Evolutionary conservation across 768 basidiomycete genomes (phyloP).

Genomic region (Gymnopilus junonius): DNA sequence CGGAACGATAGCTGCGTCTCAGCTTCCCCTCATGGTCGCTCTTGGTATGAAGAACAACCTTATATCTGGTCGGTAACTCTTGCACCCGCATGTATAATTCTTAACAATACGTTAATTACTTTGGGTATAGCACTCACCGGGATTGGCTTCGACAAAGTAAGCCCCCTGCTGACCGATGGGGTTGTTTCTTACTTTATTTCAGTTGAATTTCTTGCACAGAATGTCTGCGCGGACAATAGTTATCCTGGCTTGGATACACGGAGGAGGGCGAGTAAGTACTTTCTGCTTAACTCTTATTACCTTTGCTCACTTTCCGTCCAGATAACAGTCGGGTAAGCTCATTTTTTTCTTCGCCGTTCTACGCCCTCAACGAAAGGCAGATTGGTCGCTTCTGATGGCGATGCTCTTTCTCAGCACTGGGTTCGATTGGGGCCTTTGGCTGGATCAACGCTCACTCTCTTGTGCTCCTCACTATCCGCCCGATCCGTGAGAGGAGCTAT

Average conservation of each 20-base stretch:
- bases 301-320: background rate
- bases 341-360: background rate
- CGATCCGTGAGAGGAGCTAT: slow-evolving; percentile 48
- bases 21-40: slow-evolving; percentile 59
- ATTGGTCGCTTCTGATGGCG: slow-evolving; percentile 6
- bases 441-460: slow-evolving; percentile 40
- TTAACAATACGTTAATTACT: background rate
- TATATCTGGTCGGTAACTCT: slow-evolving; percentile 32
- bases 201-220: slow-evolving; percentile 53
- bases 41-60: slow-evolving; percentile 68
- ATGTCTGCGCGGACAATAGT: slow-evolving; percentile 51
- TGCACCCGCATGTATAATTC: background rate
- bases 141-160: slow-evolving; percentile 50
- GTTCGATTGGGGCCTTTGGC: slow-evolving; percentile 43
- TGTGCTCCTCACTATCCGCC: slow-evolving; percentile 52
- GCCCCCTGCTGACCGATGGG: background rate
- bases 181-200: slow-evolving; percentile 2
- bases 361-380: slow-evolving; percentile 7
- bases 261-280: slow-evolving; percentile 41
- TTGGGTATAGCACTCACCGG: slow-evolving; percentile 49
- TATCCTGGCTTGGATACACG: slow-evolving; percentile 54
- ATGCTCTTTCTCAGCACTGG: slow-evolving; percentile 28
- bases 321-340: slow-evolving; percentile 23
- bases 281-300: background rate
- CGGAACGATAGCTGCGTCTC: slow-evolving; percentile 47